A percentile compares a stretch with the other conserved stretches of the same genome.
Conservation (phyloP, 805 yeast species). For the Cyberlindnera meyerae region DNA sequence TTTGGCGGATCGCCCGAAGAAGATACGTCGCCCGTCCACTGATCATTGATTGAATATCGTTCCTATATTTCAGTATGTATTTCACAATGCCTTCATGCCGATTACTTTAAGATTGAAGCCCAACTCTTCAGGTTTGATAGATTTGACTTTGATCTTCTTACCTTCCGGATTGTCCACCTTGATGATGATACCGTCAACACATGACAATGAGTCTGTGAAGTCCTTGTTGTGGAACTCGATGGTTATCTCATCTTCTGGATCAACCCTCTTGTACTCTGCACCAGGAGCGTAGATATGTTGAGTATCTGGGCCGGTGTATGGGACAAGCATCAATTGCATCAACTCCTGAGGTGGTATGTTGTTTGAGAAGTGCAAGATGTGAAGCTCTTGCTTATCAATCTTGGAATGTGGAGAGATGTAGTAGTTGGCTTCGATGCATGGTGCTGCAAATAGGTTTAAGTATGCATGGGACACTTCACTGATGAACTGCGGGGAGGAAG, state of each 20-base stretch:
- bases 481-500: not conserved
- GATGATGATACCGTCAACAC: constrained; percentile 23
- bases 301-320: constrained; percentile 17
- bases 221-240: constrained; percentile 14
- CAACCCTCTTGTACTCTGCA: constrained; percentile 9
- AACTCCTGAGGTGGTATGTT: constrained; percentile 12
- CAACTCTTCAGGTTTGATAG: constrained; percentile 4
- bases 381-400: constrained; percentile 12
- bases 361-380: constrained; percentile 16
- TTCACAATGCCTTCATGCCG: constrained; percentile 9
- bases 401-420: constrained; percentile 23
- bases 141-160: constrained; percentile 14
- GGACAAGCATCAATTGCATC: constrained; percentile 10
- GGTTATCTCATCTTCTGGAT: constrained; percentile 2
- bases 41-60: not conserved
- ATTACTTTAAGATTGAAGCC: constrained; percentile 9
- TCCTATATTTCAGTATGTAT: too few relatives aligned
- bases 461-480: constrained; percentile 10
- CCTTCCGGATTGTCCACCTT: constrained; percentile 17
- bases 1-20: constrained; percentile 5
- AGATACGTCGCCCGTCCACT: constrained; percentile 5
- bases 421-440: constrained; percentile 20
- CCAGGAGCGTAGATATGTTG: constrained; percentile 10
- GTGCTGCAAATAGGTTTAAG: constrained; percentile 14
- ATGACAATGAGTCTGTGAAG: constrained; percentile 9